Percentiles rank a stretch among this genome's conserved stretches.
Evolutionary conservation across 129 eudicot species (phyloP).

Genomic region (Helianthus tuberosus): DNA sequence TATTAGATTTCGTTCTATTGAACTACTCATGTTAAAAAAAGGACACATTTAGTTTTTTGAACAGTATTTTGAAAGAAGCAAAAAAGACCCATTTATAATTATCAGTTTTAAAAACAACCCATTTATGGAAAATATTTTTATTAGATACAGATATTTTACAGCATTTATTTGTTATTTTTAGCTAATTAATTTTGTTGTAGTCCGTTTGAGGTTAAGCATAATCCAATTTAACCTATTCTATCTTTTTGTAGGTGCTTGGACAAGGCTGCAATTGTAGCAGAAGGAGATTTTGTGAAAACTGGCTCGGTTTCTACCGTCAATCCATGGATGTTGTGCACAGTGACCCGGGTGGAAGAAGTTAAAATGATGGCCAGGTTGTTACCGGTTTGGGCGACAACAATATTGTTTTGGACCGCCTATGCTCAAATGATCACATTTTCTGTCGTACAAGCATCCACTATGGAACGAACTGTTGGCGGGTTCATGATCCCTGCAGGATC

Average conservation of each 20-base stretch:
- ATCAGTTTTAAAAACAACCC: too few species aligned
- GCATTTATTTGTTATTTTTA: too few species aligned
- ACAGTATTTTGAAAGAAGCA: too few species aligned
- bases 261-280: conserved; percentile 83
- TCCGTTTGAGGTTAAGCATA: too few species aligned
- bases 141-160: too few species aligned
- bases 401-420: conserved; percentile 80
- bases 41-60: too few species aligned
- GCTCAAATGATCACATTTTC: conserved; percentile 93
- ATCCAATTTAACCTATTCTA: too few species aligned
- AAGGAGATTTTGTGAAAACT: conserved; percentile 62
- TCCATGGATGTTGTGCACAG: conserved; percentile 73
- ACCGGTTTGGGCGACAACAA: conserved; percentile 91
- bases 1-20: too few species aligned
- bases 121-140: too few species aligned
- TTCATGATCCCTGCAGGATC: conserved; percentile 90
- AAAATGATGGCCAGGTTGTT: conserved; percentile 75
- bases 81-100: too few species aligned
- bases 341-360: conserved; percentile 83
- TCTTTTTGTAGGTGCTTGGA: conserved; percentile 60
- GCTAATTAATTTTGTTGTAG: too few species aligned
- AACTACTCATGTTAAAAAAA: too few species aligned
- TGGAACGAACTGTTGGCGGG: conserved; percentile 59
- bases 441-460: conserved; percentile 80
- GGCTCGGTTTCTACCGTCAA: neutral